These are phyloP conservation scores for Starmerella khaoyaiensis DNA, from an alignment of 805 yeast genomes.

Conservation along the genomic window DNA sequence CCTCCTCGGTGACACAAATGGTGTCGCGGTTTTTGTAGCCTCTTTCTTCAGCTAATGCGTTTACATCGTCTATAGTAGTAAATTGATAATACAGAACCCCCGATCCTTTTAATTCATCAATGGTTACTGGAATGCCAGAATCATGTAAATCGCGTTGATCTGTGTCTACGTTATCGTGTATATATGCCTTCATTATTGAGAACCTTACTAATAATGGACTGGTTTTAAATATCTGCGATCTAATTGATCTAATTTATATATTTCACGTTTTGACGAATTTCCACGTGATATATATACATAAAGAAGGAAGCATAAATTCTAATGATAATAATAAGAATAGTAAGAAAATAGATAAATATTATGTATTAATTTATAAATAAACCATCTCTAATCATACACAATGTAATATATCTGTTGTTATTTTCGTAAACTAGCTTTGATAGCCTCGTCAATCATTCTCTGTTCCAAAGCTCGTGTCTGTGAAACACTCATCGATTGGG, in stretches of 20 bases:
- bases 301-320: not conserved
- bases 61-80: slow-evolving; percentile 40
- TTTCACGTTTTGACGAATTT: too few species aligned
- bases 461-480: slow-evolving; percentile 21
- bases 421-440: slow-evolving; percentile 20
- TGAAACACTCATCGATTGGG: slow-evolving; percentile 13
- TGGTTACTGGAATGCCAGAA: slow-evolving; percentile 46
- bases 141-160: slow-evolving; percentile 23
- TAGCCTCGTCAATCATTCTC: slow-evolving; percentile 22
- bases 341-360: not conserved
- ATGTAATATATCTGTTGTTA: too few species aligned
- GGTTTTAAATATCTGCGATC: too few species aligned
- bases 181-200: slow-evolving; percentile 20
- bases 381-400: too few species aligned
- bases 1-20: slow-evolving; percentile 44
- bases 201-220: too few species aligned
- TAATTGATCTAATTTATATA: too few species aligned
- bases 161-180: slow-evolving; percentile 19
- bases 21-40: slow-evolving; percentile 69
- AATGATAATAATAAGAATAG: not conserved
- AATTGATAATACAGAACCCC: slow-evolving; percentile 59
- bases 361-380: too few species aligned
- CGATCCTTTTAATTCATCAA: slow-evolving; percentile 38
- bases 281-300: not conserved
- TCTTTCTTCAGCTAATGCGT: slow-evolving; percentile 54